Evolutionary conservation across 176 grass and related monocot species (phyloP).

Genomic region (Avena insularis): DNA sequence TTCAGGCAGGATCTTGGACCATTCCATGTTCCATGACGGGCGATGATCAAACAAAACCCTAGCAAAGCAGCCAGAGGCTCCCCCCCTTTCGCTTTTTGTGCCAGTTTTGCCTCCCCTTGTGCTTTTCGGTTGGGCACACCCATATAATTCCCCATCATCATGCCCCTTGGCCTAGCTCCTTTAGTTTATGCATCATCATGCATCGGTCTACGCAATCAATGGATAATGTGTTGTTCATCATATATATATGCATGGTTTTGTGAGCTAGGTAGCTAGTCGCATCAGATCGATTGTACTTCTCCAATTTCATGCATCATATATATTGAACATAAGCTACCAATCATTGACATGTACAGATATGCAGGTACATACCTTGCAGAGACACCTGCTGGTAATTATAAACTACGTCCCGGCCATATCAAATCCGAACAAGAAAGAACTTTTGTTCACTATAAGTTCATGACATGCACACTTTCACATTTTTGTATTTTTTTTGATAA

Average conservation of each 20-base stretch:
- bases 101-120: conserved; percentile 28
- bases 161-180: conserved; percentile 19
- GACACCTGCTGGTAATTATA: neutral
- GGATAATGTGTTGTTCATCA: neutral
- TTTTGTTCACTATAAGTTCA: neutral
- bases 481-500: neutral
- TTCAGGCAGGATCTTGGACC: conserved; percentile 35
- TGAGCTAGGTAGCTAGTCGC: conserved; percentile 17
- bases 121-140: conserved; percentile 19
- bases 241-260: conserved; percentile 2
- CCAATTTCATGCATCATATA: conserved; percentile 4
- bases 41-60: conserved; percentile 30
- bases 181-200: conserved; percentile 5
- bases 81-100: conserved; percentile 22
- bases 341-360: neutral
- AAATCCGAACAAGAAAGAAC: neutral
- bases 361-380: neutral
- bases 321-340: conserved; percentile 6
- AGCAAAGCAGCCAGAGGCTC: conserved; percentile 19
- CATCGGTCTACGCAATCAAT: conserved; percentile 1
- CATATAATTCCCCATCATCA: conserved; percentile 21
- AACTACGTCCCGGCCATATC: neutral
- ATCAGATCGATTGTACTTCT: conserved; percentile 10
- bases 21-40: conserved; percentile 26
- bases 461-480: neutral